Conservation (phyloP, 192 early-diverging fungal genomes). For the Coemansia sp. region DNA sequence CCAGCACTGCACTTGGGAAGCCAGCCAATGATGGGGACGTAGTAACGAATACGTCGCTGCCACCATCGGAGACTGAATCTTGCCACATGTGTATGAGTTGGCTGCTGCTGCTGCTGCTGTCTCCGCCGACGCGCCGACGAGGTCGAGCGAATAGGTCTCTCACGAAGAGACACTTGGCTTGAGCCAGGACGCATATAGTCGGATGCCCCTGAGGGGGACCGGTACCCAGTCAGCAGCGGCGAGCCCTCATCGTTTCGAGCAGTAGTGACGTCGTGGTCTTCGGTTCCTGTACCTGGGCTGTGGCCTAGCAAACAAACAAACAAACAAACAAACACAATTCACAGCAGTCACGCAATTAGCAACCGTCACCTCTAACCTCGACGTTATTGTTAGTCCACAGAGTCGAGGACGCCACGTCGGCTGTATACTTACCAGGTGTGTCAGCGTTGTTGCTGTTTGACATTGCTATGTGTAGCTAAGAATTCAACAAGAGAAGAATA, state of each 20-base stretch:
- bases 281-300: background rate
- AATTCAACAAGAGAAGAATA: background rate
- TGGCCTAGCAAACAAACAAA: background rate
- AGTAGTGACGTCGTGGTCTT: background rate
- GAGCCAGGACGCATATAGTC: slow-evolving; percentile 24
- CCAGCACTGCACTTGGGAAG: slow-evolving; percentile 73
- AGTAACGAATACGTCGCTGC: slow-evolving; percentile 74
- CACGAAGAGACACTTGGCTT: slow-evolving; percentile 22
- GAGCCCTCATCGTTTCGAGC: slow-evolving; percentile 16
- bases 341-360: slow-evolving; percentile 1
- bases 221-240: slow-evolving; percentile 25
- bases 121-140: slow-evolving; percentile 15
- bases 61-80: slow-evolving; percentile 39
- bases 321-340: background rate
- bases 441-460: background rate
- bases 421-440: slow-evolving; percentile 3
- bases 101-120: slow-evolving; percentile 16
- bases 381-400: background rate
- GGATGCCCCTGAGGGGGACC: slow-evolving; percentile 11
- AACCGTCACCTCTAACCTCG: background rate
- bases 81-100: background rate
- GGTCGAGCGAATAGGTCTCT: slow-evolving; percentile 2
- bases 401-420: background rate
- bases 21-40: slow-evolving; percentile 93
- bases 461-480: background rate